Evolutionary conservation across 768 basidiomycete genomes (phyloP), one percentile per base, ranked within the genome.

Genomic region (Collybia nuda): DNA sequence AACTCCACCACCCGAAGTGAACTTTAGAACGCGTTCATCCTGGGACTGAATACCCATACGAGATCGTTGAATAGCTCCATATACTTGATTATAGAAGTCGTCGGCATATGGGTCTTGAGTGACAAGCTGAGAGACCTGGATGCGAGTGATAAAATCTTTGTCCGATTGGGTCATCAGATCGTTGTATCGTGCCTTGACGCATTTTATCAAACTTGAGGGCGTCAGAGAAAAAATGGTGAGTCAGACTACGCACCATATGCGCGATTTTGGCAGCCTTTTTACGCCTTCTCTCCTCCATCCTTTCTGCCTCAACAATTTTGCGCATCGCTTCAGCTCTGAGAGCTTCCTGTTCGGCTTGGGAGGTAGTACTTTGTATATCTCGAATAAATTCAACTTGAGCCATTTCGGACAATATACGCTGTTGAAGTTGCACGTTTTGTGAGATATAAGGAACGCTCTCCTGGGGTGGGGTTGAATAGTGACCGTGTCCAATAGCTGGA

Each of bases 141-240:
- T 98, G 21, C 97, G 86, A 29, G 97, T 98, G 70, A 99, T 98
- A 65, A 98, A 99, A 64, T 98, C 97, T 72, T 98, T 98, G 77
- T 99, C 97, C 9, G 91, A 94, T 69, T 94, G 93, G 2, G 93
- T 93, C 93, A 96, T 96, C 32, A 95, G 78, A 66, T 94, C 92
- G 58, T 96, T 96, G 63, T 94, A 94, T 52, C 90, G 85, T 53
- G 93, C 83, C 93, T 93, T 32, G 49, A 49, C 3, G 32, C 32
- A 32, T 32, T 32, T 2, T 32, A 32, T 56, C 17, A 28, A 56
- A 36, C 22, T 50, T 63, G 47, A 35, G 15, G 21, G 32, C 6
- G 19, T 9, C n/a, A 17, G 5, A 47, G 21, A 22, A 43, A 47
- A n/a, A 19, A 38, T 8, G 19, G 24, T 26, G 24, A n/a, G n/a